These are phyloP conservation scores for Hemileccinum rubropunctum DNA, from an alignment of 768 basidiomycete species.

Conservation along the genomic window DNA sequence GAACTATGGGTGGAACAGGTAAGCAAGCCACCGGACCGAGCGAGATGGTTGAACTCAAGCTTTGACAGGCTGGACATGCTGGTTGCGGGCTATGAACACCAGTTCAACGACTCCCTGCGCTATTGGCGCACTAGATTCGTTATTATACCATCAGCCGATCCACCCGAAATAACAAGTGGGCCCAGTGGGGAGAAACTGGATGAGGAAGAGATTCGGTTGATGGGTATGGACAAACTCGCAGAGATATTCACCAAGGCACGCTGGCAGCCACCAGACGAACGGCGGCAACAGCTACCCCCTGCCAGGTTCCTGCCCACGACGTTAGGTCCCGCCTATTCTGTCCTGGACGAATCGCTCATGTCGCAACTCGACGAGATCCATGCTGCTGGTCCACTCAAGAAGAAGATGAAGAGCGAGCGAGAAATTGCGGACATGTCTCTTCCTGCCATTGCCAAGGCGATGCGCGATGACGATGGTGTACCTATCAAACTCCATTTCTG, in stretches of 20 bases:
- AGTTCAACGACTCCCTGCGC: conserved; percentile 76
- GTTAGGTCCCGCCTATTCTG: conserved; percentile 73
- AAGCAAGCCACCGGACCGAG: conserved; percentile 14
- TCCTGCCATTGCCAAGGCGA: conserved; percentile 68
- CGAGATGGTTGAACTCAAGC: background rate
- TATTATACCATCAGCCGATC: conserved; percentile 81
- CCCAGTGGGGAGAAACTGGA: conserved; percentile 72
- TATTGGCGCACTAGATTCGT: conserved; percentile 96
- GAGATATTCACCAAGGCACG: conserved; percentile 84
- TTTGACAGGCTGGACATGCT: conserved; percentile 73
- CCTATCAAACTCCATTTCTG: conserved; percentile 83
- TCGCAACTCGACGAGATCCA: conserved; percentile 80
- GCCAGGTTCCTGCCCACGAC: conserved; percentile 84
- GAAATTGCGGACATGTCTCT: conserved; percentile 68
- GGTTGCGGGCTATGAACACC: conserved; percentile 76
- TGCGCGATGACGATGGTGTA: conserved; percentile 83
- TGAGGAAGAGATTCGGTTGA: conserved; percentile 83
- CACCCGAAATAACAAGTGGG: conserved; percentile 52
- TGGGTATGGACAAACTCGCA: conserved; percentile 89
- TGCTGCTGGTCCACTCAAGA: conserved; percentile 66
- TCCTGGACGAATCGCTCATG: conserved; percentile 77
- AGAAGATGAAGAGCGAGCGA: conserved; percentile 78
- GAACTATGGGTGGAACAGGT: conserved; percentile 88
- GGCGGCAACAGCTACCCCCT: conserved; percentile 46
- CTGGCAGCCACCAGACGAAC: conserved; percentile 58